These are phyloP conservation scores for Triticum timopheevii DNA, from an alignment of 176 grass and related monocot species.

Conservation along the genomic window DNA sequence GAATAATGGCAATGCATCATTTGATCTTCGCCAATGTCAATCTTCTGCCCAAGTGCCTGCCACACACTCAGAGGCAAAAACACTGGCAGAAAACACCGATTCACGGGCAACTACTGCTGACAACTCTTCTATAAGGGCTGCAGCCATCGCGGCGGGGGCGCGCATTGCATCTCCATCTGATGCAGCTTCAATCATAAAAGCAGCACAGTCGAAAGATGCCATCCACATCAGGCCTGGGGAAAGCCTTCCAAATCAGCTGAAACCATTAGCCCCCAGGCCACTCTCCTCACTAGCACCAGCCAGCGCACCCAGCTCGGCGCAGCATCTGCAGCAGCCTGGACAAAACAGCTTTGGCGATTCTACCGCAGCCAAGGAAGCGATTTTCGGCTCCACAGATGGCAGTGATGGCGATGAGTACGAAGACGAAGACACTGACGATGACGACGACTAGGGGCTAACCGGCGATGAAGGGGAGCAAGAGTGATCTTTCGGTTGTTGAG, in stretches of 20 bases:
- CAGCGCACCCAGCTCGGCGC: slow-evolving; percentile 5
- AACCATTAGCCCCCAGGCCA: slow-evolving; percentile 37
- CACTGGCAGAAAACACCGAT: background rate
- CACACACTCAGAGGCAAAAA: slow-evolving; percentile 26
- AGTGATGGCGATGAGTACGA: slow-evolving; percentile 35
- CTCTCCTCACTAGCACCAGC: slow-evolving; percentile 3
- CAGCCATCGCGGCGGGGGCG: slow-evolving; percentile 56
- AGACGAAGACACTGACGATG: slow-evolving; percentile 36
- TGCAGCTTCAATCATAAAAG: slow-evolving; percentile 63
- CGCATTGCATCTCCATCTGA: slow-evolving; percentile 55
- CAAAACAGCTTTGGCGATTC: slow-evolving; percentile 33
- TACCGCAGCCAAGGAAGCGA: slow-evolving; percentile 36
- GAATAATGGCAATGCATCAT: slow-evolving; percentile 37
- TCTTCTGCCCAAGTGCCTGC: slow-evolving; percentile 23
- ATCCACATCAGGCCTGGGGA: slow-evolving; percentile 52
- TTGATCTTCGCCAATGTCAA: slow-evolving; percentile 28
- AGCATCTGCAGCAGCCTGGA: slow-evolving; percentile 13
- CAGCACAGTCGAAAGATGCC: slow-evolving; percentile 45
- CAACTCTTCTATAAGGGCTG: slow-evolving; percentile 50
- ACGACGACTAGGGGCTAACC: slow-evolving; percentile 26
- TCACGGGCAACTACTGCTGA: slow-evolving; percentile 24
- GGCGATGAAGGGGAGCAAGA: slow-evolving; percentile 37
- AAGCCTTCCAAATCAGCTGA: slow-evolving; percentile 41
- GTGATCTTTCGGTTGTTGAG: slow-evolving; percentile 14
- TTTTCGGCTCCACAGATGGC: slow-evolving; percentile 49